phyloP scores from a whole-genome alignment of 495 filamentous ascomycete genomes.

The Corynascus novoguineensis region DNA sequence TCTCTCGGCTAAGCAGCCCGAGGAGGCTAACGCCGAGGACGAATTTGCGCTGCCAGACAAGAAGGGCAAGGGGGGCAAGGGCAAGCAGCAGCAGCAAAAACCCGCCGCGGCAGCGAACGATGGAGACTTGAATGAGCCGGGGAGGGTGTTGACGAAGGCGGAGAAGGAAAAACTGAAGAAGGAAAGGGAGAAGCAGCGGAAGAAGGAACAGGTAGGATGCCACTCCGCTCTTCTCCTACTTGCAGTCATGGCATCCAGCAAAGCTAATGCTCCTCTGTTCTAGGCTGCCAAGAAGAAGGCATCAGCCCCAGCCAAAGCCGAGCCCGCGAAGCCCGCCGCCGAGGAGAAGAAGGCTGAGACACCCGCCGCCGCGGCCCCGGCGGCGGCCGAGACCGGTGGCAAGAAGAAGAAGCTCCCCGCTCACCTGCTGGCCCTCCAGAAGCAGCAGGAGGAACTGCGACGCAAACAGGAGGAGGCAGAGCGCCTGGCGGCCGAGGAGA shows the following conservation, averaged over 20 bases:
- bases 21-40: slow-evolving; percentile 80
- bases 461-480: slow-evolving; percentile 72
- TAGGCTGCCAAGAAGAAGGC: slow-evolving; percentile 66
- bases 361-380: slow-evolving; percentile 23
- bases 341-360: slow-evolving; percentile 43
- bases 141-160: slow-evolving; percentile 80
- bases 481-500: slow-evolving; percentile 63
- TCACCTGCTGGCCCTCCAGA: slow-evolving; percentile 75
- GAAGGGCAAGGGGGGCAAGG: slow-evolving; percentile 91
- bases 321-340: slow-evolving; percentile 41
- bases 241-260: not conserved
- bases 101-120: slow-evolving; percentile 47
- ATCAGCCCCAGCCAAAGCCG: slow-evolving; percentile 45
- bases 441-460: slow-evolving; percentile 80
- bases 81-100: slow-evolving; percentile 65
- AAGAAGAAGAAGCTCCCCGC: slow-evolving; percentile 91
- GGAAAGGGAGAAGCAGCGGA: slow-evolving; percentile 90
- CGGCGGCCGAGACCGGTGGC: slow-evolving; percentile 45
- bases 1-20: slow-evolving; percentile 65
- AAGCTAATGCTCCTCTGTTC: slow-evolving; percentile 12
- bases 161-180: slow-evolving; percentile 96
- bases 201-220: slow-evolving; percentile 70
- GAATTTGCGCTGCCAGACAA: slow-evolving; percentile 82
- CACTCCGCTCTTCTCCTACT: not conserved
- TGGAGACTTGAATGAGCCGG: slow-evolving; percentile 50